Base-by-base conservation (phyloP, 192 early-diverging fungal genomes). In the Umbelopsis sp. region DNA sequence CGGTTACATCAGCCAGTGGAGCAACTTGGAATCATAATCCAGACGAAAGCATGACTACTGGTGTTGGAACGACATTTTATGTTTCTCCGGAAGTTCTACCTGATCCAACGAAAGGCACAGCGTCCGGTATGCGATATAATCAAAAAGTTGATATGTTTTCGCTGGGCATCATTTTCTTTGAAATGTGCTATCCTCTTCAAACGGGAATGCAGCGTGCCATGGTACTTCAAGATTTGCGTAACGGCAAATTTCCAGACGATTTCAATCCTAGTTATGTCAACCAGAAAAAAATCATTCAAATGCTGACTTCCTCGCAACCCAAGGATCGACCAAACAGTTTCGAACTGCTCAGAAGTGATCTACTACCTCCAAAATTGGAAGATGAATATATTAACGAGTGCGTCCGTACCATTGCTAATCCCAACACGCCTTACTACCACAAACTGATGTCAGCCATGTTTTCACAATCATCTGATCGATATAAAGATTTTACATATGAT, bases 401-500 rank as follows among this genome's bases (percentile, higher is more conserved):
- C n/a, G 89, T 98, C 26, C 86, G 92, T 17, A 94, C 90, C 24
- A 94, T 98, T 51, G 90, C 90, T 73, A 94, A 94, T 71, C 95
- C 92, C 45, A 92, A 95, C 74, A 91, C 94, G 36, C 87, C 91
- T 4, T 93, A 97, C 77, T 96, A 94, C 69, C 82, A 87, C 22
- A 83, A 88, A 41, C 84, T 98, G 21, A 88, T 98, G 80, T 83
- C 85, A 4, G 85, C 93, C 4, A 78, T 98, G 62, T 97, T 96
- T 73, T 84, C 85, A 0, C 92, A 92, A 68, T 78, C 83, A 12
- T 80, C 90, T 0, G 92, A 95, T 81, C 85, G 86, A 68, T 92
- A 93, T 77, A 95, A 95, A 68, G 97, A 96, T 65, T 92, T 93
- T 74, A 92, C 94, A 3, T 97, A 92, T 72, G 97, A 98, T 65